These are phyloP conservation scores for Russula sp. DNA, from an alignment of 768 basidiomycete species.

Conservation along the genomic window DNA sequence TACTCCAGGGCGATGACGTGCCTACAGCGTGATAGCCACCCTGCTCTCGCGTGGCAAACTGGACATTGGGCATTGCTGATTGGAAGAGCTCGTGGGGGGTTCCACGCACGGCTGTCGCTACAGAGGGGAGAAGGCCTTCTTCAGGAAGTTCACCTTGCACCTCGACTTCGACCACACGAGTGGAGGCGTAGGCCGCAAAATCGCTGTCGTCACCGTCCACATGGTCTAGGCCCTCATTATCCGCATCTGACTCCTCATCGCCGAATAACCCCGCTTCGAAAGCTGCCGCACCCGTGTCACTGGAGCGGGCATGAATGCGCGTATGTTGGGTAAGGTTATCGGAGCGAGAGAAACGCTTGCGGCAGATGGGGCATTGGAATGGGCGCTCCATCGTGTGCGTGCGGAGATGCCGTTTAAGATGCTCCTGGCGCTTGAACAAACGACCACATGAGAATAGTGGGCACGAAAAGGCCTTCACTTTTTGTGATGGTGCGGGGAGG, in stretches of 20 bases:
- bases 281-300: constrained; percentile 21
- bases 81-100: constrained; percentile 1
- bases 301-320: constrained; percentile 61
- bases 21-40: constrained; percentile 4
- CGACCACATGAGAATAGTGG: constrained; percentile 78
- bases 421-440: constrained; percentile 88
- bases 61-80: constrained; percentile 13
- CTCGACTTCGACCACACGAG: constrained; percentile 25
- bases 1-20: constrained; percentile 16
- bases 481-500: constrained; percentile 20
- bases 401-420: constrained; percentile 78
- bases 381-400: constrained; percentile 89
- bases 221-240: constrained; percentile 34
- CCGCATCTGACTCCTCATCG: constrained; percentile 26
- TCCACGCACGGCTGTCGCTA: neutral
- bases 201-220: constrained; percentile 25
- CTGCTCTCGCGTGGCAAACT: constrained; percentile 16
- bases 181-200: constrained; percentile 11
- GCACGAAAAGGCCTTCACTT: constrained; percentile 65
- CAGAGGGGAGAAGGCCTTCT: constrained; percentile 15
- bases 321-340: constrained; percentile 87
- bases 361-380: constrained; percentile 65
- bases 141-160: constrained; percentile 20
- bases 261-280: constrained; percentile 12
- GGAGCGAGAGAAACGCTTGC: constrained; percentile 78